A percentile compares a stretch with the other conserved stretches of the same genome.
These are phyloP conservation scores for Hygrophorus russula DNA, from an alignment of 768 basidiomycete genomes.

Conservation along the genomic window DNA sequence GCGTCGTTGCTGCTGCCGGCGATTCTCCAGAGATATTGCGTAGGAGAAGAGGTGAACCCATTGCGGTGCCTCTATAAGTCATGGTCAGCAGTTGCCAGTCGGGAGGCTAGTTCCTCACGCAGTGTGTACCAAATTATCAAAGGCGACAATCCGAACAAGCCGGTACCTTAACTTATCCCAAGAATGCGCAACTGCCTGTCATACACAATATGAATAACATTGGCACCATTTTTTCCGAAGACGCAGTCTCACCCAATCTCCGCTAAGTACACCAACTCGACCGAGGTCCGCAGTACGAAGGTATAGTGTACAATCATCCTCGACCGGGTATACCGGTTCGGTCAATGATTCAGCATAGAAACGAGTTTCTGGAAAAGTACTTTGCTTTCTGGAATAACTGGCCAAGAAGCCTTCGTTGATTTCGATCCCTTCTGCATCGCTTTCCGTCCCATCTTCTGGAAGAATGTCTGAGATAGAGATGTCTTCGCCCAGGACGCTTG, in stretches of 20 bases:
- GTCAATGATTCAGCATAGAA: constrained; percentile 18
- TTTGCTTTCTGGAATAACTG: constrained; percentile 13
- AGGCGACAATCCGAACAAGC: constrained; percentile 45
- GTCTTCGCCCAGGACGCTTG: constrained; percentile 11
- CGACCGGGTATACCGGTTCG: constrained; percentile 16
- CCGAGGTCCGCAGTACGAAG: constrained; percentile 53
- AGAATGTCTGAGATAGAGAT: constrained; percentile 7
- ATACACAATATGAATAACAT: constrained; percentile 2
- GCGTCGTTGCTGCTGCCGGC: constrained; percentile 7
- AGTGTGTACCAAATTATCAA: constrained; percentile 29
- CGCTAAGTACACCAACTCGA: constrained; percentile 53
- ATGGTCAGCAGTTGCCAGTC: not conserved
- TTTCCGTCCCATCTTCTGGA: constrained; percentile 9
- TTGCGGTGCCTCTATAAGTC: constrained; percentile 24
- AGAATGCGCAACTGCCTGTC: constrained; percentile 42
- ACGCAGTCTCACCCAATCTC: constrained; percentile 58
- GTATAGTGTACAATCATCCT: constrained; percentile 49
- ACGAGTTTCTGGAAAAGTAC: not conserved
- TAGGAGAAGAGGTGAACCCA: constrained; percentile 40
- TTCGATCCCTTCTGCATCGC: constrained; percentile 39
- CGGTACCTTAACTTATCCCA: constrained; percentile 26
- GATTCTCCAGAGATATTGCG: constrained; percentile 34
- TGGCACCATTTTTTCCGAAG: constrained; percentile 1
- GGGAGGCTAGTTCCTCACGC: constrained; percentile 21
- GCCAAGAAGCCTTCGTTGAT: constrained; percentile 68